Evolutionary conservation across 139 green algal genomes (phyloP).

Genomic region (Axilococcus clingmanii): DNA sequence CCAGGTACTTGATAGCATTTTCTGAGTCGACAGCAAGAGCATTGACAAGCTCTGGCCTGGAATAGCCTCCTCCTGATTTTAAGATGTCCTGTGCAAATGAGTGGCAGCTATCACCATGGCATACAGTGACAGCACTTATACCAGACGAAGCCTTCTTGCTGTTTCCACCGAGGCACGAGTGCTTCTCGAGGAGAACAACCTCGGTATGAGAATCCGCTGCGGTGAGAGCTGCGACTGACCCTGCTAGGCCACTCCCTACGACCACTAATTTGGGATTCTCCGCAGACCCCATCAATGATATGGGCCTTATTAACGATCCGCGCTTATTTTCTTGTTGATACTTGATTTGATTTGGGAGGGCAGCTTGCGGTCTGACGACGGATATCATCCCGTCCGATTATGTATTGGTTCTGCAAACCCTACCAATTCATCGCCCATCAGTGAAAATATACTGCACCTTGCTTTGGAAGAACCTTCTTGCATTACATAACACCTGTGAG

Average conservation of each 20-base stretch:
- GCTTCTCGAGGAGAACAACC: conserved; percentile 62
- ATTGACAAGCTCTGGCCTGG: conserved; percentile 38
- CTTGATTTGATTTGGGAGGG: too few species aligned
- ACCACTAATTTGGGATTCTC: conserved; percentile 46
- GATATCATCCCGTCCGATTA: too few species aligned
- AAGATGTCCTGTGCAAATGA: conserved; percentile 41
- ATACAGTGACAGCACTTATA: conserved; percentile 52
- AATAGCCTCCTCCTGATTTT: conserved; percentile 39
- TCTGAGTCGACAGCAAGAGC: conserved; percentile 31
- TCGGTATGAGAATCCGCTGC: neutral
- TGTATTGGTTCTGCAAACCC: too few species aligned
- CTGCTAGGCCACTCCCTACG: conserved; percentile 48
- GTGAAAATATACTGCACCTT: too few species aligned
- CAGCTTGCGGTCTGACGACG: too few species aligned
- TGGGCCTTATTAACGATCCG: too few species aligned
- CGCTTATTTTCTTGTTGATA: too few species aligned
- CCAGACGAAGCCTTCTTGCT: conserved; percentile 55
- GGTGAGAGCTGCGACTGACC: conserved; percentile 33
- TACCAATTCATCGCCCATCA: too few species aligned
- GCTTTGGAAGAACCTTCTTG: too few species aligned
- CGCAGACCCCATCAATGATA: too few species aligned
- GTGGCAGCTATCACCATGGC: conserved; percentile 13
- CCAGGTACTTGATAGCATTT: conserved; percentile 34
- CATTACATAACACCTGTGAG: too few species aligned
- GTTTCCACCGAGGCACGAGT: conserved; percentile 54